phyloP scores from a whole-genome alignment of 2,329 filamentous ascomycete species.

The Calonectria multiphialidica region DNA sequence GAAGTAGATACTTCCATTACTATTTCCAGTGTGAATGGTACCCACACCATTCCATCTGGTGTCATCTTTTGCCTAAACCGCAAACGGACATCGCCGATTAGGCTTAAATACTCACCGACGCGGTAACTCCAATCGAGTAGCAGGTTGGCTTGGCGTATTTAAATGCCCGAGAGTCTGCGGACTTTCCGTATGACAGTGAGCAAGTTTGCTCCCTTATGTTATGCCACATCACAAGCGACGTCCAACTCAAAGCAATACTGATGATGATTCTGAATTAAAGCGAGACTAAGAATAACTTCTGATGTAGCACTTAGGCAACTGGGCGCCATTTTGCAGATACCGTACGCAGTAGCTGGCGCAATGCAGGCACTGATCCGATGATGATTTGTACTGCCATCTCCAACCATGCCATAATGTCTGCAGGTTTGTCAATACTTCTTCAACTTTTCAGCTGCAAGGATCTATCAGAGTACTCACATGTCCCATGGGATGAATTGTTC shows the following conservation, averaged over 20 bases:
- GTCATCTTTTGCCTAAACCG: background rate
- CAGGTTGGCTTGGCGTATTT: background rate
- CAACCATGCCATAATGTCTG: slow-evolving; percentile 1
- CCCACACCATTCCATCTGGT: background rate
- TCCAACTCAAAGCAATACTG: too few relatives aligned
- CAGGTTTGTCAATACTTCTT: background rate
- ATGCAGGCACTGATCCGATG: background rate
- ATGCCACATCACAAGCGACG: too few relatives aligned
- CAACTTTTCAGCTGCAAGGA: background rate
- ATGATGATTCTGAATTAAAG: background rate
- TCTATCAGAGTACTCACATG: background rate
- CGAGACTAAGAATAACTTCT: background rate
- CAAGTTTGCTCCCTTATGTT: too few relatives aligned
- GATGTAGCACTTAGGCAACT: background rate
- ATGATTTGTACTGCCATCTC: slow-evolving; percentile 3
- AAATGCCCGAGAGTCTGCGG: too few relatives aligned
- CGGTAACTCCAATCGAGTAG: background rate
- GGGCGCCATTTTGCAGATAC: background rate
- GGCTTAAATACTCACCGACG: background rate
- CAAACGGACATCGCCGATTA: background rate
- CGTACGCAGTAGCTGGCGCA: background rate
- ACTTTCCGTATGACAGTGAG: too few relatives aligned
- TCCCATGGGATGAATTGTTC: background rate
- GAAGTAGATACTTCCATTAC: background rate
- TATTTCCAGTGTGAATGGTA: background rate